Evolutionary conservation across 495 filamentous ascomycete genomes (phyloP).

Genomic region (Lophium mytilinum): DNA sequence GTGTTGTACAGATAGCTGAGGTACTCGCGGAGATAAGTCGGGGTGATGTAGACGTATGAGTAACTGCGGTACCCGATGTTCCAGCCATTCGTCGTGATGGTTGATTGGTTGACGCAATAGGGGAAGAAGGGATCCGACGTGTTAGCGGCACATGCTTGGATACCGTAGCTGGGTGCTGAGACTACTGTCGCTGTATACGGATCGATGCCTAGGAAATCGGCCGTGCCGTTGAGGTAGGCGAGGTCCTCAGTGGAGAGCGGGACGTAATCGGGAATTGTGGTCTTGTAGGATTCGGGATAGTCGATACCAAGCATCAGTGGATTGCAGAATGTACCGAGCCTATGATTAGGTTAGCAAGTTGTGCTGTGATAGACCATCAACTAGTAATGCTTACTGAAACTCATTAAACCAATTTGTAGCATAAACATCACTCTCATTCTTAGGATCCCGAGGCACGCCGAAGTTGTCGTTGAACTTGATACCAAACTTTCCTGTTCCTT

Average conservation of each 20-base stretch:
- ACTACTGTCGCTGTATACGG: conserved; percentile 41
- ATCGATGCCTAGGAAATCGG: conserved; percentile 42
- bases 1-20: conserved; percentile 41
- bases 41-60: conserved; percentile 33
- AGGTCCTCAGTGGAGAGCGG: conserved; percentile 34
- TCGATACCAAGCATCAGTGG: conserved; percentile 39
- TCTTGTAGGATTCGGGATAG: conserved; percentile 32
- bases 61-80: conserved; percentile 39
- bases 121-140: conserved; percentile 31
- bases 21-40: conserved; percentile 32
- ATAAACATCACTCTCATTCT: conserved; percentile 31
- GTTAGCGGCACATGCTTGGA: conserved; percentile 34
- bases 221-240: conserved; percentile 30
- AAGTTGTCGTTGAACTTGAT: conserved; percentile 41
- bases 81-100: conserved; percentile 35
- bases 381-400: conserved; percentile 20
- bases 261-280: neutral
- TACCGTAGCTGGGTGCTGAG: conserved; percentile 32
- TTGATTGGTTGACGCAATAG: conserved; percentile 36
- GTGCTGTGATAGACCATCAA: neutral
- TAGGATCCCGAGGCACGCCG: conserved; percentile 34
- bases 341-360: neutral
- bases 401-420: conserved; percentile 38
- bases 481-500: conserved; percentile 35
- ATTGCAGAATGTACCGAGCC: conserved; percentile 34